Percentiles rank a stretch among this genome's conserved stretches.
Conservation (phyloP, 2,329 filamentous ascomycete species). For the Endoconidiophora laricicola region DNA sequence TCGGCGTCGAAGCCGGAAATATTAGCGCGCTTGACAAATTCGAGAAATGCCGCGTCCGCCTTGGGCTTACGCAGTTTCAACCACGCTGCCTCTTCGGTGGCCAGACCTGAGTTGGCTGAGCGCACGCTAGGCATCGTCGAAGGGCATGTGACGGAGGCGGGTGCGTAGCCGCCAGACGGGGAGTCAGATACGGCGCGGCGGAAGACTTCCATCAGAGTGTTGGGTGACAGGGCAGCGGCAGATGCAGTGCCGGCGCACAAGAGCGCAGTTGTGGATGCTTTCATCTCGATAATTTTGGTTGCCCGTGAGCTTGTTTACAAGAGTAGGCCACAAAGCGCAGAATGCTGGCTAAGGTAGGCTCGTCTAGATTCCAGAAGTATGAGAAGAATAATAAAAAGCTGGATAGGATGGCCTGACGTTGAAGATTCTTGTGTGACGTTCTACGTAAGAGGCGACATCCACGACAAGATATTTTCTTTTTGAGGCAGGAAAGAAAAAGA, state of each 20-base stretch:
- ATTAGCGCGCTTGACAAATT: conserved; percentile 53
- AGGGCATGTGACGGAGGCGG: conserved; percentile 52
- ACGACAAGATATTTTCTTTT: too few relatives aligned
- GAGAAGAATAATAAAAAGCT: too few relatives aligned
- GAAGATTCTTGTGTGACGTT: too few relatives aligned
- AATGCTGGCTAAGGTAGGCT: too few relatives aligned
- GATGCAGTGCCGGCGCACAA: conserved; percentile 8
- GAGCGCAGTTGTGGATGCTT: conserved; percentile 4
- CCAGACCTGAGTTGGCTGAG: conserved; percentile 39
- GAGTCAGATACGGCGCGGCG: conserved; percentile 22
- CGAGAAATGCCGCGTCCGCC: conserved; percentile 57
- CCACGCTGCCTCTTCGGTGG: conserved; percentile 57
- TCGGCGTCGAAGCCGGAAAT: conserved; percentile 67
- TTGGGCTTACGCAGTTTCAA: conserved; percentile 52
- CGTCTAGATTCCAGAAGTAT: too few relatives aligned
- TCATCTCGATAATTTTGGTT: conserved; percentile 1
- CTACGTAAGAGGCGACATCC: too few relatives aligned
- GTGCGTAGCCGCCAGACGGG: conserved; percentile 50
- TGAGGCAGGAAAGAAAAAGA: too few relatives aligned
- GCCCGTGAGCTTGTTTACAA: too few relatives aligned
- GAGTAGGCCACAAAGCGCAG: too few relatives aligned
- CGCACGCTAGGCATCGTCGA: conserved; percentile 51
- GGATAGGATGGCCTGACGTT: too few relatives aligned
- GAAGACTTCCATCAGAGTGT: background rate
- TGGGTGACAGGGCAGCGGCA: conserved; percentile 3